These are phyloP conservation scores for Beta corolliflora DNA, from an alignment of 179 eudicot species.

Conservation along the genomic window DNA sequence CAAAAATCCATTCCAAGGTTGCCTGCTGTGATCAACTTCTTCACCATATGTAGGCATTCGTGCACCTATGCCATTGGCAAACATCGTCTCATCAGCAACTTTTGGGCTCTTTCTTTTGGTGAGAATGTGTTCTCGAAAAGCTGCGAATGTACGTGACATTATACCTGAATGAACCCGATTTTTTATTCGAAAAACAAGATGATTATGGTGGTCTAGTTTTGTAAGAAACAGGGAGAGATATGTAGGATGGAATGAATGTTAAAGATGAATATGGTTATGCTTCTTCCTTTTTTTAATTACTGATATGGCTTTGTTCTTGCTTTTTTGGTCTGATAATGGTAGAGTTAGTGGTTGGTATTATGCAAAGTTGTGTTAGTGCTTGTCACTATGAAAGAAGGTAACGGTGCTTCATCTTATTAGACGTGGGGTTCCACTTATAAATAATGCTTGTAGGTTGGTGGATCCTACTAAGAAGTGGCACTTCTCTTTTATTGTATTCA, in stretches of 20 bases:
- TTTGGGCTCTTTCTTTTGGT: constrained; percentile 48
- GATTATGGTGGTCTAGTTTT: background rate
- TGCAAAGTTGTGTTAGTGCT: constrained; percentile 4
- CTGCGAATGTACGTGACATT: constrained; percentile 6
- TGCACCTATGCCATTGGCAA: constrained; percentile 17
- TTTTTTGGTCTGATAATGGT: constrained; percentile 9
- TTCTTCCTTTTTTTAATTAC: background rate
- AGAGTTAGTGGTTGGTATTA: constrained; percentile 14
- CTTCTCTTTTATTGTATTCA: background rate
- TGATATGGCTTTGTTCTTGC: background rate
- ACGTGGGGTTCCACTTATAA: constrained; percentile 14
- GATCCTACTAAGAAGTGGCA: background rate
- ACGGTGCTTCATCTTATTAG: constrained; percentile 11
- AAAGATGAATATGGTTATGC: background rate
- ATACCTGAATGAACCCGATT: background rate
- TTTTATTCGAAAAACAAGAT: background rate
- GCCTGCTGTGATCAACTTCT: constrained; percentile 30
- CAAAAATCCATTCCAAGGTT: constrained; percentile 29
- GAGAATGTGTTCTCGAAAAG: constrained; percentile 6
- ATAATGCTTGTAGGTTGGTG: constrained; percentile 4
- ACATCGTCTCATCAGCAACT: constrained; percentile 65
- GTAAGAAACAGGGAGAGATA: background rate
- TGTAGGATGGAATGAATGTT: background rate
- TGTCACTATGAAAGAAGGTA: constrained; percentile 12
- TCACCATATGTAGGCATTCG: constrained; percentile 14